These are phyloP conservation scores for Sarocladium brachiariae DNA, from an alignment of 2,329 filamentous ascomycete genomes.

Conservation along the genomic window DNA sequence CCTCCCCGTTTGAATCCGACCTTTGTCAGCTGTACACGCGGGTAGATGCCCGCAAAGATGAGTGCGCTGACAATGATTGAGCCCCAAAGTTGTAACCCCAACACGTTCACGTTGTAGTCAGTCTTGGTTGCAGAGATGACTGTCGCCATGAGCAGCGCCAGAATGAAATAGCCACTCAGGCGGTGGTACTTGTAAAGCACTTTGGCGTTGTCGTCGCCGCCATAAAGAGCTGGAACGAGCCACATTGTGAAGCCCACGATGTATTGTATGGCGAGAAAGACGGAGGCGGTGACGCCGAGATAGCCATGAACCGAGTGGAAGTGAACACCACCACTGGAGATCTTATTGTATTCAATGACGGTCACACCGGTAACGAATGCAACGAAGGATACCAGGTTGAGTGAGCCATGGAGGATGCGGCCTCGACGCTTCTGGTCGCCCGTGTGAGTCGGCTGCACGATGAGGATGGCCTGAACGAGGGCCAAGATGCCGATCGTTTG, in stretches of 20 bases:
- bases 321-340: slow-evolving; percentile 57
- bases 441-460: slow-evolving; percentile 82
- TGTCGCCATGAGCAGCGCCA: slow-evolving; percentile 66
- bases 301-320: slow-evolving; percentile 78
- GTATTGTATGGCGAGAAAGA: slow-evolving; percentile 65
- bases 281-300: slow-evolving; percentile 70
- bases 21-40: slow-evolving; percentile 77
- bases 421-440: slow-evolving; percentile 62
- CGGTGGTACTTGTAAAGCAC: slow-evolving; percentile 87
- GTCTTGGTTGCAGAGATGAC: slow-evolving; percentile 71
- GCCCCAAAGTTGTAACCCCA: slow-evolving; percentile 72
- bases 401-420: slow-evolving; percentile 55
- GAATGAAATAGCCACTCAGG: slow-evolving; percentile 64
- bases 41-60: slow-evolving; percentile 63
- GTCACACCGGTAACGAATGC: slow-evolving; percentile 58
- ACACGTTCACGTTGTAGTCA: slow-evolving; percentile 59
- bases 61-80: slow-evolving; percentile 60
- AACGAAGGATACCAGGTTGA: slow-evolving; percentile 61
- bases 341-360: slow-evolving; percentile 81
- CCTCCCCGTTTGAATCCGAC: slow-evolving; percentile 43
- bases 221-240: slow-evolving; percentile 66
- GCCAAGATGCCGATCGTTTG: slow-evolving; percentile 62
- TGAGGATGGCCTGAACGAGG: slow-evolving; percentile 70
- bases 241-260: slow-evolving; percentile 78
- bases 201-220: slow-evolving; percentile 73